Percentiles rank a stretch among this genome's conserved stretches.
phyloP scores from a whole-genome alignment of 441 rosid species.

The Gossypium davidsonii region DNA sequence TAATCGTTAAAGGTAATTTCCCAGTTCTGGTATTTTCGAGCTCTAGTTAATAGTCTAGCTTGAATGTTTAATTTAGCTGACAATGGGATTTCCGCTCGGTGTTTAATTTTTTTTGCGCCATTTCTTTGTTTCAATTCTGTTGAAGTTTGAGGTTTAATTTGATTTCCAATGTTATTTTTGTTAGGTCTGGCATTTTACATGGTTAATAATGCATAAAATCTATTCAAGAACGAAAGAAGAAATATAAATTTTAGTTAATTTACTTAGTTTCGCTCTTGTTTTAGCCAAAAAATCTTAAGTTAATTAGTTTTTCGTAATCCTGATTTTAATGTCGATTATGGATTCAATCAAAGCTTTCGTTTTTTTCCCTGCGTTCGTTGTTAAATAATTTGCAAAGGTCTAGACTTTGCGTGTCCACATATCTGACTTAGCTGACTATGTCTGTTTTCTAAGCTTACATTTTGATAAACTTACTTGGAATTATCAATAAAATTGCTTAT shows the following conservation, averaged over 20 bases:
- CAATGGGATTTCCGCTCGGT: conserved; percentile 11
- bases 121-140: neutral
- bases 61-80: conserved; percentile 14
- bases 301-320: neutral
- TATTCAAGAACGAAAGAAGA: neutral
- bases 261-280: neutral
- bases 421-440: neutral
- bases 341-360: neutral
- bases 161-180: neutral
- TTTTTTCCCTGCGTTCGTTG: neutral
- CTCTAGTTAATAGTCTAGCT: neutral
- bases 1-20: conserved; percentile 23
- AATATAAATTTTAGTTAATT: neutral
- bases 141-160: neutral
- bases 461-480: neutral
- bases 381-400: neutral
- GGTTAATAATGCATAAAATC: neutral
- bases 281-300: neutral
- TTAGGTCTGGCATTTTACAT: neutral
- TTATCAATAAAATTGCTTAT: neutral
- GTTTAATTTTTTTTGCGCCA: neutral
- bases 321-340: neutral
- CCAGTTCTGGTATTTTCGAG: conserved; percentile 15
- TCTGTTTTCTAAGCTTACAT: neutral
- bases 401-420: neutral